Percentiles rank a stretch among this genome's conserved stretches.
phyloP scores from a whole-genome alignment of 176 grass and related monocot genomes.

The Carex parvula region DNA sequence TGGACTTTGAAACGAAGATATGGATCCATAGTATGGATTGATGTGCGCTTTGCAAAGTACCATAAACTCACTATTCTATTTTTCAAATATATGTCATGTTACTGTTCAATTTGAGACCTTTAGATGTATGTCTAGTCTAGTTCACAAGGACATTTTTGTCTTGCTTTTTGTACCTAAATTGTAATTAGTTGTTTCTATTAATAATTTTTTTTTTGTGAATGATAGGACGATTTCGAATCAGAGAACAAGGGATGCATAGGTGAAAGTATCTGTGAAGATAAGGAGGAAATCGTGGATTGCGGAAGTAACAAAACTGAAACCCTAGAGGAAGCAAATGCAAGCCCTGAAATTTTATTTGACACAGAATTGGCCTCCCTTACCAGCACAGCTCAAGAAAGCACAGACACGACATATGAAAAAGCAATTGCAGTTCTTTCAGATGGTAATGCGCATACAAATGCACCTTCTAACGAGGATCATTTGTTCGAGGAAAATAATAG shows the following conservation, averaged over 20 bases:
- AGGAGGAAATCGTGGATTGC: conserved; percentile 21
- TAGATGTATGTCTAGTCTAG: conserved; percentile 15
- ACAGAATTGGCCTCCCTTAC: conserved; percentile 20
- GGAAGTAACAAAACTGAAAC: conserved; percentile 24
- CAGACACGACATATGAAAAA: conserved; percentile 22
- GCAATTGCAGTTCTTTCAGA: conserved; percentile 26
- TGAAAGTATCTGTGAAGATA: conserved; percentile 30
- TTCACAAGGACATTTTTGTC: not conserved
- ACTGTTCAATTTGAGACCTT: conserved; percentile 27
- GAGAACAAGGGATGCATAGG: conserved; percentile 28
- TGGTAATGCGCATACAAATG: not conserved
- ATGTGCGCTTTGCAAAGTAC: no score
- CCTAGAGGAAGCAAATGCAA: conserved; percentile 19
- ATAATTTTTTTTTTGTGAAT: not conserved
- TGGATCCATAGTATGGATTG: no score
- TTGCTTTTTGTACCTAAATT: not conserved
- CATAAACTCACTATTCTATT: not conserved
- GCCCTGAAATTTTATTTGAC: not conserved
- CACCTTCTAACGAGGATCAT: not conserved
- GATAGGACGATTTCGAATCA: conserved; percentile 25
- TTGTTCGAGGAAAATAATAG: not conserved
- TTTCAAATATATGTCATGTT: not conserved
- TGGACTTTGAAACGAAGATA: no score
- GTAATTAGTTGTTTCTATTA: not conserved
- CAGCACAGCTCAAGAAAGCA: not conserved